phyloP scores from a whole-genome alignment of 164 flowering plant species.

The Vitis riparia region DNA sequence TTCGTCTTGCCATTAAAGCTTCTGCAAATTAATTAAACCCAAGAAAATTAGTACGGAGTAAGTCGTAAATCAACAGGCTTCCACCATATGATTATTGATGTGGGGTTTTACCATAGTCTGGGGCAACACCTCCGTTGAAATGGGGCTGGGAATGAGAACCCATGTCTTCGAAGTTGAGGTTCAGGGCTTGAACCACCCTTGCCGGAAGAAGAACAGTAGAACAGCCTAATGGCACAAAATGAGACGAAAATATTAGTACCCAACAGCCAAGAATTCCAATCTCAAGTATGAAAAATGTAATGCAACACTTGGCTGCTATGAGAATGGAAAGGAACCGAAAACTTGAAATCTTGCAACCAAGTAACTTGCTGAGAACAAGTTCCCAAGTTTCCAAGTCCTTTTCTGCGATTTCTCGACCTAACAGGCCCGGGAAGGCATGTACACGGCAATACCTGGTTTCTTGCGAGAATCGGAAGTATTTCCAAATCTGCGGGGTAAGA shows the following conservation, averaged over 20 bases:
- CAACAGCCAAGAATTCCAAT: not conserved
- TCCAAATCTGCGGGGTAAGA: slow-evolving; percentile 43
- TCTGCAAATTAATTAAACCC: slow-evolving; percentile 21
- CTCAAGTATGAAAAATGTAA: not conserved
- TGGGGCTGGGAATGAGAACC: slow-evolving; percentile 15
- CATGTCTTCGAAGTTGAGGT: slow-evolving; percentile 25
- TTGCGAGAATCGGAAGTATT: slow-evolving; percentile 27
- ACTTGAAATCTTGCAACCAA: too few species aligned
- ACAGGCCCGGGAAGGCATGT: too few species aligned
- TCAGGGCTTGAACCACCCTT: slow-evolving; percentile 36
- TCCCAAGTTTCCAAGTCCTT: too few species aligned
- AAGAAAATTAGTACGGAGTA: not conserved
- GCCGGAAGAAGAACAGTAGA: slow-evolving; percentile 33
- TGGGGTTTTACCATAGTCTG: slow-evolving; percentile 23
- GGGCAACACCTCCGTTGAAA: slow-evolving; percentile 8
- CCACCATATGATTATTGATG: too few species aligned
- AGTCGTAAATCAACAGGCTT: not conserved
- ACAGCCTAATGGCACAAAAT: slow-evolving; percentile 19
- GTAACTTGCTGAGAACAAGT: not conserved
- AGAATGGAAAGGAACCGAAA: not conserved
- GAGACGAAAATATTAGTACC: not conserved
- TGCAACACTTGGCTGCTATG: not conserved
- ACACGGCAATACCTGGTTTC: slow-evolving; percentile 31
- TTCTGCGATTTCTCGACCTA: too few species aligned
- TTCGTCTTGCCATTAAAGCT: slow-evolving; percentile 25